A percentile compares a stretch with the other conserved stretches of the same genome.
These are phyloP conservation scores for Metschnikowia baotianmanensis DNA, from an alignment of 805 yeast species.

Conservation along the genomic window DNA sequence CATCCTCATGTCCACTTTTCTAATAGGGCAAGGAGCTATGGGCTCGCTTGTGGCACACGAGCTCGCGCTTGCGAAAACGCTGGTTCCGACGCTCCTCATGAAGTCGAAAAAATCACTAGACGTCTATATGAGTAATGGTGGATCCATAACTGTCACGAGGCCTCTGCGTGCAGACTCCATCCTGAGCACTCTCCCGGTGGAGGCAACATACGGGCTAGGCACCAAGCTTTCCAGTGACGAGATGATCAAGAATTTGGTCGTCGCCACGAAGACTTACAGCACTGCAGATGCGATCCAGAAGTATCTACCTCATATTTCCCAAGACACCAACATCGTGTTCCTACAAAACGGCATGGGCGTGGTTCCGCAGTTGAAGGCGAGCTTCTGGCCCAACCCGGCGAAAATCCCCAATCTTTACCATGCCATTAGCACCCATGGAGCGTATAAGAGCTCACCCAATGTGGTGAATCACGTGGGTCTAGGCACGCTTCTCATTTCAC, in stretches of 20 bases:
- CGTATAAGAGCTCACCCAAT: conserved; percentile 44
- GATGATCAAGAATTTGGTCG: conserved; percentile 54
- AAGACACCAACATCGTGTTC: conserved; percentile 56
- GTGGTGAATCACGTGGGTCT: conserved; percentile 61
- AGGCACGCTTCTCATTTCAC: conserved; percentile 61
- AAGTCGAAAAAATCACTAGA: conserved; percentile 41
- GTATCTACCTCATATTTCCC: conserved; percentile 46
- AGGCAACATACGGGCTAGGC: conserved; percentile 21
- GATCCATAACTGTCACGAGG: conserved; percentile 31
- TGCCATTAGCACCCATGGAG: conserved; percentile 86
- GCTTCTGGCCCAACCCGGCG: conserved; percentile 49
- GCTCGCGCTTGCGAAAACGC: conserved; percentile 39
- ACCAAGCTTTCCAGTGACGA: conserved; percentile 9
- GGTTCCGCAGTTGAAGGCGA: conserved; percentile 46
- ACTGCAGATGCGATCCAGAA: conserved; percentile 62
- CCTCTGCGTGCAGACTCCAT: conserved; percentile 21
- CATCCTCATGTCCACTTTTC: conserved; percentile 18
- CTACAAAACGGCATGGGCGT: conserved; percentile 89
- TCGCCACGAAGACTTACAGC: conserved; percentile 80
- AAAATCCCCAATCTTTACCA: conserved; percentile 59
- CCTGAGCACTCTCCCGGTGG: conserved; percentile 23
- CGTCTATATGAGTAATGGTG: conserved; percentile 40
- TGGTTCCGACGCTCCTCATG: conserved; percentile 36
- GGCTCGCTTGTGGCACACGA: conserved; percentile 49
- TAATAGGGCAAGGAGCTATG: conserved; percentile 55